These are phyloP conservation scores for Ceratobasidium theobromae DNA, from an alignment of 1,284 basidiomycete species.

Conservation along the genomic window DNA sequence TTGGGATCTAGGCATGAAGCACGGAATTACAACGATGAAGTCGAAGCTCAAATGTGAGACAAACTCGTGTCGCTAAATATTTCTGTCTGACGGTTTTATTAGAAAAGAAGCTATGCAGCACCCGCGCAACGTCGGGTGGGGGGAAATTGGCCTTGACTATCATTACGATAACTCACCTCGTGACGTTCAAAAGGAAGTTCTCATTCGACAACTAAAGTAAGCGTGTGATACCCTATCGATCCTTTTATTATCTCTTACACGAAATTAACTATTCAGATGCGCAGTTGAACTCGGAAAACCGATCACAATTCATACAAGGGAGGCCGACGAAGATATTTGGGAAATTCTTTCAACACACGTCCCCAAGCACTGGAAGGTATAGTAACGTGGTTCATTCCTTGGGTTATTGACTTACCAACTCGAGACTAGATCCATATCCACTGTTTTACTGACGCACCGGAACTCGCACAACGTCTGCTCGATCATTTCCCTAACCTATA, in stretches of 20 bases:
- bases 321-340: constrained; percentile 78
- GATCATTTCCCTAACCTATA: constrained; percentile 75
- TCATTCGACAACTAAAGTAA: constrained; percentile 58
- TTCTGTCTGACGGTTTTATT: constrained; percentile 15
- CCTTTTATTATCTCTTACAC: background rate
- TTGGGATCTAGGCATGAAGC: constrained; percentile 63
- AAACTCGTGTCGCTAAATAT: background rate
- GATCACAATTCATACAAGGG: constrained; percentile 75
- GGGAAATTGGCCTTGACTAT: constrained; percentile 83
- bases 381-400: constrained; percentile 11
- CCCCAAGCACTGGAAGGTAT: constrained; percentile 64
- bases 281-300: constrained; percentile 70
- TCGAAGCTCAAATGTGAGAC: constrained; percentile 68
- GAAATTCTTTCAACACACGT: constrained; percentile 70
- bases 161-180: constrained; percentile 77
- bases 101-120: constrained; percentile 74
- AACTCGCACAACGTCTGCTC: constrained; percentile 67
- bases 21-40: constrained; percentile 61
- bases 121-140: constrained; percentile 79
- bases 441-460: constrained; percentile 78
- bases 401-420: background rate
- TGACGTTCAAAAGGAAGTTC: constrained; percentile 62
- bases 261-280: constrained; percentile 41
- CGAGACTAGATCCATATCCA: constrained; percentile 70
- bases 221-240: background rate